phyloP scores from a whole-genome alignment of 2,329 filamentous ascomycete species.

The Aurifilum marmelostoma region DNA sequence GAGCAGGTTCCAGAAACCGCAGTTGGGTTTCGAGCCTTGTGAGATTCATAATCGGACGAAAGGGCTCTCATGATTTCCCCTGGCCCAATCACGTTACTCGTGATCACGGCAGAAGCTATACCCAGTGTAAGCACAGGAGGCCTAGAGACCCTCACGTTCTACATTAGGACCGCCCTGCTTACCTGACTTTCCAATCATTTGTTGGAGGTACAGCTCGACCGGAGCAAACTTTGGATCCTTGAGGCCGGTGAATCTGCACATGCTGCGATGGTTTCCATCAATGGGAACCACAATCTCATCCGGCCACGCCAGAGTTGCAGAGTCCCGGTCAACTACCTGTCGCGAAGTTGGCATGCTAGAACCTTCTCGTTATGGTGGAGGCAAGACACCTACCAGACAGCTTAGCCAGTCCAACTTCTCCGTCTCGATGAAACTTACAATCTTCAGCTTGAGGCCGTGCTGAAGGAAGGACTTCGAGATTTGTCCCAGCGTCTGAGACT shows the following conservation, averaged over 20 bases:
- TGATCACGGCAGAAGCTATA: neutral
- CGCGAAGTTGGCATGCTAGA: neutral
- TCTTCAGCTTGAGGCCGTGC: constrained; percentile 6
- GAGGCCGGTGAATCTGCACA: neutral
- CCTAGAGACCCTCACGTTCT: neutral
- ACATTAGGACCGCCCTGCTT: neutral
- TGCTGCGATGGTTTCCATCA: neutral
- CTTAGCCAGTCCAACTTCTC: constrained; percentile 15
- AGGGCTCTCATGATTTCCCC: neutral
- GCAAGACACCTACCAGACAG: constrained; percentile 8
- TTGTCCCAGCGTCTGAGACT: neutral
- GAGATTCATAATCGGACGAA: neutral
- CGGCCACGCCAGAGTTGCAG: neutral
- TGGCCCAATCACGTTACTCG: neutral
- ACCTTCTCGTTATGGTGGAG: neutral
- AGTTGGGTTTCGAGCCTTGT: neutral
- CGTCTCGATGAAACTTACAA: constrained; percentile 14
- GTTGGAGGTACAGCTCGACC: neutral
- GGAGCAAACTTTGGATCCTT: neutral
- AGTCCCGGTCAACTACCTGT: neutral
- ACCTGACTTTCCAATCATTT: neutral
- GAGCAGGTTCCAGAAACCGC: neutral
- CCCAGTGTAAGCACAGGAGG: neutral
- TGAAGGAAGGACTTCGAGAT: constrained; percentile 15
- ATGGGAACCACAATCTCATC: neutral